Evolutionary conservation across 805 yeast genomes (phyloP), one percentile per base, ranked within the genome.

Genomic region (Ogataea saltuana): DNA sequence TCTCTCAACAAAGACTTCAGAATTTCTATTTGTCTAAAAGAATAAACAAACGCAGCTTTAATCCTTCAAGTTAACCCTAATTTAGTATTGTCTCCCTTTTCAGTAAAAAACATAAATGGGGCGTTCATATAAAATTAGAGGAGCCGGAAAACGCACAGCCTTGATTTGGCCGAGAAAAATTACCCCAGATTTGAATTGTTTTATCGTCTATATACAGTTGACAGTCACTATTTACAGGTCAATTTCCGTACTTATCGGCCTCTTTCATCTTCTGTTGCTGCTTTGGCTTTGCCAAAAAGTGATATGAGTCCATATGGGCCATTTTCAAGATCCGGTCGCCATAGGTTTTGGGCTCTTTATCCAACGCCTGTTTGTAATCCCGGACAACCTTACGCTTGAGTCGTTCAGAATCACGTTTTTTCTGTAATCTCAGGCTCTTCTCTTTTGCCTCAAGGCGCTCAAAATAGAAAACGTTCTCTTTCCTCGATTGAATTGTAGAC

Each of bases 401-500:
- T 23, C 41, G 53, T 25, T 54, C 50, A 1, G 59, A 55, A 36
- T 53, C 59, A 28, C 47, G 49, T 43, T 57, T 61, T 43, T 54
- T 60, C 33, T 47, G 47, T 35, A 48, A 48, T 31, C 54, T 53
- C 13, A 53, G 28, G 28, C 57, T 53, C 32, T 55, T 64, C 45
- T 63, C 70, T 45, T 67, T 68, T 36, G 60, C 60, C 46, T 64
- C 58, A 31, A 72, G 50, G 42, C 64, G 62, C 6, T 57, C 64
- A 19, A 55, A 58, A 31, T 51, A 54, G 37, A 52, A 61, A 15
- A 50, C 56, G 29, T 60, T 63, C 43, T 66, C 68, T 30, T 66
- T 64, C 32, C 58, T 63, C 4, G 70, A 68, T 35, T 60, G 59
- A 2, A 66, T 53, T 21, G 70, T 73, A 2, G 78, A 70, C 59